phyloP scores from a whole-genome alignment of 345 rosid species.

The Murraya koenigii region DNA sequence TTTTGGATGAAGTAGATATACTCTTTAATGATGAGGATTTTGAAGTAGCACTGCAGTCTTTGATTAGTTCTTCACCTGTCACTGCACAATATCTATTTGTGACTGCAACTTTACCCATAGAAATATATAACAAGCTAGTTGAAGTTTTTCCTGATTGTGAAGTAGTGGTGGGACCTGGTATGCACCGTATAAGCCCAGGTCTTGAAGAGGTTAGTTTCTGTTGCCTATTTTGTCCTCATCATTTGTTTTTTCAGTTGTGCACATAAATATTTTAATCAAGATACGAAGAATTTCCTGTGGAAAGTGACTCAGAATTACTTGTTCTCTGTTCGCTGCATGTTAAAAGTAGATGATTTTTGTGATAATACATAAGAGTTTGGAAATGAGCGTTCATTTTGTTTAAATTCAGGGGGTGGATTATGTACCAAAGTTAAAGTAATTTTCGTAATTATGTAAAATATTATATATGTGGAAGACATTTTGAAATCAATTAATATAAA shows the following conservation, averaged over 20 bases:
- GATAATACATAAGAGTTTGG: background rate
- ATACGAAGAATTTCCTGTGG: background rate
- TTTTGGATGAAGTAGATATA: constrained; percentile 91
- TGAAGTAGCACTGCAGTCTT: constrained; percentile 65
- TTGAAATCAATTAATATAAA: background rate
- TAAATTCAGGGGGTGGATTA: background rate
- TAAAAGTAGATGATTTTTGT: background rate
- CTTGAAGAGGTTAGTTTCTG: constrained; percentile 76
- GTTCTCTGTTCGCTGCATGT: background rate
- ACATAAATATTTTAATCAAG: background rate
- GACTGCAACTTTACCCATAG: constrained; percentile 87
- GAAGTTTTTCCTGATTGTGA: constrained; percentile 81
- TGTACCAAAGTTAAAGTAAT: background rate
- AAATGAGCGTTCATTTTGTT: background rate
- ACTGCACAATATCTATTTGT: constrained; percentile 81
- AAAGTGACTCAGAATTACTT: background rate
- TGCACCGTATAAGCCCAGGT: constrained; percentile 74
- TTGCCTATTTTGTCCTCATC: background rate
- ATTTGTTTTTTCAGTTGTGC: background rate
- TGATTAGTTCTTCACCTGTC: constrained; percentile 69
- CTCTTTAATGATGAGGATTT: constrained; percentile 78
- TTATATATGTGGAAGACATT: background rate
- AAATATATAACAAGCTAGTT: constrained; percentile 77
- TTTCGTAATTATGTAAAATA: background rate
- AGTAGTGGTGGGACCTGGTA: constrained; percentile 91